A percentile compares a stretch with the other conserved stretches of the same genome.
Evolutionary conservation across 2,329 filamentous ascomycete genomes (phyloP).

Genomic region (Zasmidium citrigriseum): DNA sequence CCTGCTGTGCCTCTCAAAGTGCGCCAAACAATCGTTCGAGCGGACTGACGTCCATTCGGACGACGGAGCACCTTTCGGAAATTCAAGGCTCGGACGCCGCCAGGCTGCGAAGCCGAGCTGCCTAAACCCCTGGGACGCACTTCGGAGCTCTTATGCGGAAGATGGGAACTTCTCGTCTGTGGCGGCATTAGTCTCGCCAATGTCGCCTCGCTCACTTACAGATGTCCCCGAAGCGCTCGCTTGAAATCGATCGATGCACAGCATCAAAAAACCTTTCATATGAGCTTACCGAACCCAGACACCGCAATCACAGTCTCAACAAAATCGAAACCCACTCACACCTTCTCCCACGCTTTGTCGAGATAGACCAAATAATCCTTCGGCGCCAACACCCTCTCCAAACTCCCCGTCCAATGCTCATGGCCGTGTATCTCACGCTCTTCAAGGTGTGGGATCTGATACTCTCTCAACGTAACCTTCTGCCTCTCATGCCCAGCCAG

Average conservation of each 20-base stretch:
- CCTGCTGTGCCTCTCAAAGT: neutral
- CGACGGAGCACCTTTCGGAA: neutral
- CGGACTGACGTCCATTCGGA: neutral
- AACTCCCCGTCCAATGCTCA: slow-evolving; percentile 2
- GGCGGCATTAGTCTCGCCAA: too few relatives aligned
- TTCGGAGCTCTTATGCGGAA: too few relatives aligned
- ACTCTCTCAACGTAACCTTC: neutral
- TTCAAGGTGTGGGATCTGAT: neutral
- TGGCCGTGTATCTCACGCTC: neutral
- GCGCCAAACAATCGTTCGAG: neutral
- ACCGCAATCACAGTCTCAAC: too few relatives aligned
- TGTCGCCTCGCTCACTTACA: too few relatives aligned
- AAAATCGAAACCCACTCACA: too few relatives aligned
- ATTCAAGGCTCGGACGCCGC: neutral
- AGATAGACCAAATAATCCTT: neutral
- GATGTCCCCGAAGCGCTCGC: too few relatives aligned
- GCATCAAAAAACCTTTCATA: too few relatives aligned
- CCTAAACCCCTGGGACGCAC: too few relatives aligned
- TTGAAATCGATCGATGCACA: too few relatives aligned
- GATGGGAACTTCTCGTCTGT: too few relatives aligned
- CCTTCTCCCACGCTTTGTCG: neutral
- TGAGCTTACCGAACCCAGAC: too few relatives aligned
- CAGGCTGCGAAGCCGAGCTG: neutral
- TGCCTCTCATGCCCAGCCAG: neutral
- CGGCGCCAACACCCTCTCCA: slow-evolving; percentile 3